phyloP scores from a whole-genome alignment of 2,329 filamentous ascomycete species.

The Trichoderma sp. region DNA sequence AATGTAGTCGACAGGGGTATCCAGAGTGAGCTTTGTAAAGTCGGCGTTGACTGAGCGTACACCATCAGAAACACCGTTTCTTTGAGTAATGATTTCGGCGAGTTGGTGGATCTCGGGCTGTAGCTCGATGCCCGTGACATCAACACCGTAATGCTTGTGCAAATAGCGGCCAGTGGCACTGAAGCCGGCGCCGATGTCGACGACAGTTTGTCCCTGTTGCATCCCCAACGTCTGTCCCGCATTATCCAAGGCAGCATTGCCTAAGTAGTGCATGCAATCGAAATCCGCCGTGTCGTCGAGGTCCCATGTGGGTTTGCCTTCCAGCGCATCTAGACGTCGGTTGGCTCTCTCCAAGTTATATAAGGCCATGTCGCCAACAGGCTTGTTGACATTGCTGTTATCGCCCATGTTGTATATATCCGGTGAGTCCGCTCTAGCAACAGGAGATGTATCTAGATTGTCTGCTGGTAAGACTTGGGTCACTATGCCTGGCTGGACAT shows the following conservation, averaged over 20 bases:
- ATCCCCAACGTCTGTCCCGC: background rate
- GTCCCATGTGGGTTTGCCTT: background rate
- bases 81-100: background rate
- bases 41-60: constrained; percentile 3
- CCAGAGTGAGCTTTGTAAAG: background rate
- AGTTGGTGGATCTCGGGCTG: background rate
- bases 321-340: background rate
- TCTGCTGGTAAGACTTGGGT: background rate
- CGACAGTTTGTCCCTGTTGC: background rate
- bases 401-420: background rate
- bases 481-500: background rate
- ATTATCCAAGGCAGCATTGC: background rate
- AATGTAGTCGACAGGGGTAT: background rate
- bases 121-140: background rate
- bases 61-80: background rate
- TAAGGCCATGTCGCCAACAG: background rate
- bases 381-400: background rate
- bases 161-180: constrained; percentile 5
- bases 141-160: background rate
- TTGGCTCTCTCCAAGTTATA: background rate
- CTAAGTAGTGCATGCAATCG: constrained; percentile 12
- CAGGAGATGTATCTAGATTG: background rate
- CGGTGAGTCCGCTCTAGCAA: too few species aligned
- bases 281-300: constrained; percentile 3
- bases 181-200: constrained; percentile 6